A percentile compares a stretch with the other conserved stretches of the same genome.
Conservation (phyloP, 2,329 filamentous ascomycete genomes). For the Pseudogymnoascus sp. region DNA sequence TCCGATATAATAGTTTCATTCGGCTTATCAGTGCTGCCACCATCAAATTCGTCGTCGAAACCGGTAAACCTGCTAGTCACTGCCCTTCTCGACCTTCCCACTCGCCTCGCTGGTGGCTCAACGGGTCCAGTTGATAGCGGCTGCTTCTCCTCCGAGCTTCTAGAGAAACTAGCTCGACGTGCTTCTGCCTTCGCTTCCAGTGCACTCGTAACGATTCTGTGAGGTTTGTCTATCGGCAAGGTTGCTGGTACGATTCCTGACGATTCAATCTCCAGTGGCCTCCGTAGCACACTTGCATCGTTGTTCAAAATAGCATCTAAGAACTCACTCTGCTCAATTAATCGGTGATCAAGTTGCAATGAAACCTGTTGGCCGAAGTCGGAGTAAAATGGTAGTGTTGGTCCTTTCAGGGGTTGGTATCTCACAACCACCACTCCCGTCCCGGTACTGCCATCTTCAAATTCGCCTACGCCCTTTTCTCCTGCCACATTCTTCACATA, state of each 20-base stretch:
- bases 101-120: neutral
- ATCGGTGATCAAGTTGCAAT: slow-evolving; percentile 66
- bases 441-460: slow-evolving; percentile 55
- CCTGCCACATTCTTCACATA: slow-evolving; percentile 71
- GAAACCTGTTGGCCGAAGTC: slow-evolving; percentile 65
- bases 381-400: slow-evolving; percentile 55
- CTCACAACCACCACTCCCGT: slow-evolving; percentile 74
- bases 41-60: slow-evolving; percentile 56
- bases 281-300: slow-evolving; percentile 65
- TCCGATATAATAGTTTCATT: slow-evolving; percentile 17
- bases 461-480: slow-evolving; percentile 60
- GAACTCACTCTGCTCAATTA: slow-evolving; percentile 85
- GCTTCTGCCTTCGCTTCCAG: neutral
- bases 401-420: slow-evolving; percentile 54
- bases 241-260: slow-evolving; percentile 24
- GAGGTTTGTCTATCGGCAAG: slow-evolving; percentile 22
- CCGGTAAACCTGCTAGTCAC: slow-evolving; percentile 60
- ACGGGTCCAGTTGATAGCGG: neutral
- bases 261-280: slow-evolving; percentile 52
- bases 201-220: neutral
- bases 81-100: slow-evolving; percentile 34
- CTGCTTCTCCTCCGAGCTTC: slow-evolving; percentile 14
- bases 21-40: slow-evolving; percentile 20
- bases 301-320: slow-evolving; percentile 81
- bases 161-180: neutral